A percentile compares a stretch with the other conserved stretches of the same genome.
phyloP scores from a whole-genome alignment of 805 yeast genomes.

The Cyberlindnera amylophila region DNA sequence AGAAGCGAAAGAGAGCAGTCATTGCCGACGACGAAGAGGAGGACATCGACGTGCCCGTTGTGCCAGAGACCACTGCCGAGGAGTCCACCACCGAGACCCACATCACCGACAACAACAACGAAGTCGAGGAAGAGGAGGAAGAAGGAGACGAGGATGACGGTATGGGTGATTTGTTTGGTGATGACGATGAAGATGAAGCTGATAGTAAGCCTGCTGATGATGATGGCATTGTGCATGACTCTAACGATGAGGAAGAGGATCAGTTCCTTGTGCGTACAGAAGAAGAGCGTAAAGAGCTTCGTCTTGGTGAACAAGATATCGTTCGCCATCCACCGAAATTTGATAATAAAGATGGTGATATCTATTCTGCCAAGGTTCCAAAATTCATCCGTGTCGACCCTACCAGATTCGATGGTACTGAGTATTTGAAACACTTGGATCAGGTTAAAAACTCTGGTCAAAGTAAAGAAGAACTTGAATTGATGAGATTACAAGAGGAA shows the following conservation, averaged over 20 bases:
- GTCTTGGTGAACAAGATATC: slow-evolving; percentile 45
- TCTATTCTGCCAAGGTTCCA: slow-evolving; percentile 65
- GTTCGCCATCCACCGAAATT: slow-evolving; percentile 36
- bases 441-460: slow-evolving; percentile 37
- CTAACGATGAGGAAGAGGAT: slow-evolving; percentile 32
- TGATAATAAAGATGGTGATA: slow-evolving; percentile 30
- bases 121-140: slow-evolving; percentile 4
- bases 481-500: slow-evolving; percentile 65
- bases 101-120: no score
- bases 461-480: slow-evolving; percentile 47
- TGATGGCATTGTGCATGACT: slow-evolving; percentile 14
- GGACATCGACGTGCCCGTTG: slow-evolving; percentile 3
- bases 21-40: slow-evolving; percentile 22
- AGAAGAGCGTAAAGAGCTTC: slow-evolving; percentile 22
- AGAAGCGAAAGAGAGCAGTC: slow-evolving; percentile 16
- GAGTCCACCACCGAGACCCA: no score
- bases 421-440: slow-evolving; percentile 49
- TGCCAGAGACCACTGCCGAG: slow-evolving; percentile 1
- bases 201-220: slow-evolving; percentile 12
- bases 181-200: slow-evolving; percentile 20
- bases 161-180: slow-evolving; percentile 39
- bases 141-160: slow-evolving; percentile 32
- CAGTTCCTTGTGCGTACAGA: slow-evolving; percentile 17
- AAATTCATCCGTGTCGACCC: slow-evolving; percentile 80
- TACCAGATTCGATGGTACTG: slow-evolving; percentile 78